A percentile compares a stretch with the other conserved stretches of the same genome.
phyloP scores from a whole-genome alignment of 257 asterid genomes.

The Craterostigma plantagineum region DNA sequence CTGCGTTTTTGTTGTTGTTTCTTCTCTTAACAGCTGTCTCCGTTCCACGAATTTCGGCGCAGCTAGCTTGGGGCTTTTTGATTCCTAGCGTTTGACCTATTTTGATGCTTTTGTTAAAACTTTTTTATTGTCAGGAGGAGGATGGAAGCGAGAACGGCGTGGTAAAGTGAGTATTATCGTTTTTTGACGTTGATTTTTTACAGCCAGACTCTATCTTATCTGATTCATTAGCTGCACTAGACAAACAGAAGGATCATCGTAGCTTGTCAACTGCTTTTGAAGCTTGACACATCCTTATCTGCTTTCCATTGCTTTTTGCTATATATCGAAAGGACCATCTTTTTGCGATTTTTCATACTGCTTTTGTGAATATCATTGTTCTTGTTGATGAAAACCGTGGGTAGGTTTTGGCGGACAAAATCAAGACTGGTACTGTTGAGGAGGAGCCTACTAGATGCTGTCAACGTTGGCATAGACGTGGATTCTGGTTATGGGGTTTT shows the following conservation, averaged over 20 bases:
- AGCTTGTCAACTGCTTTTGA: no score
- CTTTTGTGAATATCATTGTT: slow-evolving; percentile 3
- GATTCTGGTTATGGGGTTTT: slow-evolving; percentile 75
- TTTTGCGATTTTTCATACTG: slow-evolving; percentile 1
- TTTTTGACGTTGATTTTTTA: slow-evolving; percentile 1
- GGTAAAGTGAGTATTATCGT: slow-evolving; percentile 35
- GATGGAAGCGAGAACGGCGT: slow-evolving; percentile 36
- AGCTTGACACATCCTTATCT: no score
- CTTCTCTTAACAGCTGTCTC: slow-evolving; percentile 9
- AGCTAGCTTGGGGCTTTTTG: slow-evolving; percentile 8
- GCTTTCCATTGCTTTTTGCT: neutral
- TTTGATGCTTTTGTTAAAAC: slow-evolving; percentile 6
- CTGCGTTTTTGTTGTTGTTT: slow-evolving; percentile 7
- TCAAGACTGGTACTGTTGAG: slow-evolving; percentile 29
- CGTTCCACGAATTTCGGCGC: slow-evolving; percentile 11
- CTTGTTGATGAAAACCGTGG: slow-evolving; percentile 4
- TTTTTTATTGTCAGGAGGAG: slow-evolving; percentile 16
- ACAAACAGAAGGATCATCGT: no score
- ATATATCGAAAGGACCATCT: neutral
- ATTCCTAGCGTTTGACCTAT: neutral
- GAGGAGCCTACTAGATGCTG: slow-evolving; percentile 21
- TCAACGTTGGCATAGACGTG: slow-evolving; percentile 27
- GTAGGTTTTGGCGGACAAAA: slow-evolving; percentile 54
- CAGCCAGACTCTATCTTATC: no score
- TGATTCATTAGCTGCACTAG: no score